Percentiles rank a stretch among this genome's conserved stretches.
Evolutionary conservation across 2,329 filamentous ascomycete species (phyloP).

Genomic region (Penicillium decumbens): DNA sequence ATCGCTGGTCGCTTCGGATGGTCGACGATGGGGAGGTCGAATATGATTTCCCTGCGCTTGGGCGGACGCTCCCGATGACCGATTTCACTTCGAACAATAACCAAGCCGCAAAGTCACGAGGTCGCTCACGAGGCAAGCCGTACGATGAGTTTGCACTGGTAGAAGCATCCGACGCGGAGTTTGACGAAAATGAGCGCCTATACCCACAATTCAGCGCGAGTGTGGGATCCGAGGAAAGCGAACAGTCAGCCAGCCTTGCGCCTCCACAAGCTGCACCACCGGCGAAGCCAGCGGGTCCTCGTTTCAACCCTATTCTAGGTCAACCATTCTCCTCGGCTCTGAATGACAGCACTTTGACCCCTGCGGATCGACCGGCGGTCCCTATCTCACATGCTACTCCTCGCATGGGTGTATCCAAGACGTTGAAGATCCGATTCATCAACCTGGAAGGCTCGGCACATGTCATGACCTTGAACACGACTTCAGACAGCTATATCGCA

Average conservation of each 20-base stretch:
- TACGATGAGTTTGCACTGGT: conserved; percentile 65
- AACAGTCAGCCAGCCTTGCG: conserved; percentile 22
- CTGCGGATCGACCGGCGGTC: conserved; percentile 45
- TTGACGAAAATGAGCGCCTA: conserved; percentile 54
- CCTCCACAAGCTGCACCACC: conserved; percentile 22
- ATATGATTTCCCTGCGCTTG: conserved; percentile 60
- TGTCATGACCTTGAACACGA: conserved; percentile 53
- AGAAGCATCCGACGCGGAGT: conserved; percentile 53
- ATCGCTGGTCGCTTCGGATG: conserved; percentile 63
- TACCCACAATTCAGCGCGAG: conserved; percentile 49
- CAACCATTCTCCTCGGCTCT: conserved; percentile 46
- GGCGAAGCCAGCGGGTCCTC: conserved; percentile 24
- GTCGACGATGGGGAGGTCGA: conserved; percentile 65
- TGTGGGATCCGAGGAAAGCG: conserved; percentile 29
- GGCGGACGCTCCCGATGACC: conserved; percentile 53
- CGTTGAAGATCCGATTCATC: conserved; percentile 57
- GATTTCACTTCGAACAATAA: conserved; percentile 67
- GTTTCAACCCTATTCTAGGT: conserved; percentile 42
- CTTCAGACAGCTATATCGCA: conserved; percentile 64
- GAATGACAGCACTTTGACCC: conserved; percentile 43
- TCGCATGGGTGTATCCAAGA: conserved; percentile 55
- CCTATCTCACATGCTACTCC: conserved; percentile 47
- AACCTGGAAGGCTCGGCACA: conserved; percentile 55
- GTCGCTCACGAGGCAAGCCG: conserved; percentile 57
- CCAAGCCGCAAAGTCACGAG: conserved; percentile 50